phyloP scores from a whole-genome alignment of 2,329 filamentous ascomycete genomes.

The Penicillium sp. region DNA sequence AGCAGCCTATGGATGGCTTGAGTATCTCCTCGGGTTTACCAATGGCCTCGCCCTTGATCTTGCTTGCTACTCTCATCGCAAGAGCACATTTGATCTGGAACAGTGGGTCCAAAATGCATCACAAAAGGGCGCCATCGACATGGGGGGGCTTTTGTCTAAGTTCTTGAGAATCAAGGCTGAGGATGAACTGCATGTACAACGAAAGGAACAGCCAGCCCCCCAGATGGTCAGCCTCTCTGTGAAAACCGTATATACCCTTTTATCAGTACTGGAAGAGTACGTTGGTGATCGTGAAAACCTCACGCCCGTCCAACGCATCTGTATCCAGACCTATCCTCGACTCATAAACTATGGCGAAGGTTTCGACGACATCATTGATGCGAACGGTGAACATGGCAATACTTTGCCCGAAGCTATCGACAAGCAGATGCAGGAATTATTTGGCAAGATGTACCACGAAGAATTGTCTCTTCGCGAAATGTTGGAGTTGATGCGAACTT shows the following conservation, averaged over 20 bases:
- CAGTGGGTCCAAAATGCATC: constrained; percentile 77
- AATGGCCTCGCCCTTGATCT: constrained; percentile 89
- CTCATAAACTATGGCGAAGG: constrained; percentile 96
- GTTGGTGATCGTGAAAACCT: constrained; percentile 67
- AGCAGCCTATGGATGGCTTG: constrained; percentile 79
- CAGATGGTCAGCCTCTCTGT: constrained; percentile 78
- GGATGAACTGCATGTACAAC: constrained; percentile 75
- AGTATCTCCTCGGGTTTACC: constrained; percentile 75
- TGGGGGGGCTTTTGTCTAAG: constrained; percentile 73
- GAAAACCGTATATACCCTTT: constrained; percentile 79
- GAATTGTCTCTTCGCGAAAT: constrained; percentile 86
- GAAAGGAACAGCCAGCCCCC: constrained; percentile 66
- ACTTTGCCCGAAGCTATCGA: constrained; percentile 78
- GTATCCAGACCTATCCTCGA: constrained; percentile 89
- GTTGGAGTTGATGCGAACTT: constrained; percentile 79
- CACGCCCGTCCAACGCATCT: constrained; percentile 80
- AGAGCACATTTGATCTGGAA: constrained; percentile 76
- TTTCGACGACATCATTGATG: constrained; percentile 87
- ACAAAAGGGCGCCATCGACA: constrained; percentile 65
- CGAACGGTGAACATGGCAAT: constrained; percentile 81
- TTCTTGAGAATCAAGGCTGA: constrained; percentile 85
- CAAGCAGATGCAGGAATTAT: constrained; percentile 93
- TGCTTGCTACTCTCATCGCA: constrained; percentile 80
- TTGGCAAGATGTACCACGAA: constrained; percentile 96
- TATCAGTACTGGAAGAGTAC: constrained; percentile 77